These are phyloP conservation scores for Penicillium lividum DNA, from an alignment of 495 filamentous ascomycete species.

Conservation along the genomic window DNA sequence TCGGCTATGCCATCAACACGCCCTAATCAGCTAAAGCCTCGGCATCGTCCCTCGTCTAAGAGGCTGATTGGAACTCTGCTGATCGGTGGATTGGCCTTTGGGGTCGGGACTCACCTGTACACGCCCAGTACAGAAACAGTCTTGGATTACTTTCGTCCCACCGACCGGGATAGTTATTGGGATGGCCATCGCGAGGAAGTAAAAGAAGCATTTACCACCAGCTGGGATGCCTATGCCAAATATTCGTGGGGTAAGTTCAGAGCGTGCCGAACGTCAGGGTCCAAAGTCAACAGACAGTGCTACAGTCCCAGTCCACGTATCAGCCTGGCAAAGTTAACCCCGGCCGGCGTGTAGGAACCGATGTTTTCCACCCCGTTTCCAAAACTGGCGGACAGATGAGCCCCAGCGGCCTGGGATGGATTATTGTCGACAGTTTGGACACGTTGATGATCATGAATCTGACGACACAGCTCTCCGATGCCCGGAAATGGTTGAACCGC, in stretches of 20 bases:
- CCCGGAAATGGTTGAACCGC: conserved; percentile 73
- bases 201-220: conserved; percentile 72
- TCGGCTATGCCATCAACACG: not conserved
- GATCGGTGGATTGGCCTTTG: conserved; percentile 1
- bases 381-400: conserved; percentile 75
- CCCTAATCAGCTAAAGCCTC: not conserved
- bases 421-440: conserved; percentile 83
- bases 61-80: not conserved
- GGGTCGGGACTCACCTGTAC: not conserved
- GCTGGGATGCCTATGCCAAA: conserved; percentile 79
- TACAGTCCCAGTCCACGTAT: not conserved
- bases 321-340: not conserved
- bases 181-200: conserved; percentile 66
- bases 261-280: not conserved
- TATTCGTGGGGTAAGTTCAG: conserved; percentile 72
- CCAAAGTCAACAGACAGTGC: not conserved
- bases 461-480: conserved; percentile 69
- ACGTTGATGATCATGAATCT: conserved; percentile 91
- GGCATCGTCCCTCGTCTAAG: not conserved
- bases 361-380: conserved; percentile 73
- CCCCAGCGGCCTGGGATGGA: conserved; percentile 69
- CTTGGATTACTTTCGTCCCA: conserved; percentile 9
- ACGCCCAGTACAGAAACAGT: not conserved
- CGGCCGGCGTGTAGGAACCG: conserved; percentile 37
- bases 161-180: conserved; percentile 47